Evolutionary conservation across 176 grass and related monocot genomes (phyloP).

Genomic region (Musa beccarii): DNA sequence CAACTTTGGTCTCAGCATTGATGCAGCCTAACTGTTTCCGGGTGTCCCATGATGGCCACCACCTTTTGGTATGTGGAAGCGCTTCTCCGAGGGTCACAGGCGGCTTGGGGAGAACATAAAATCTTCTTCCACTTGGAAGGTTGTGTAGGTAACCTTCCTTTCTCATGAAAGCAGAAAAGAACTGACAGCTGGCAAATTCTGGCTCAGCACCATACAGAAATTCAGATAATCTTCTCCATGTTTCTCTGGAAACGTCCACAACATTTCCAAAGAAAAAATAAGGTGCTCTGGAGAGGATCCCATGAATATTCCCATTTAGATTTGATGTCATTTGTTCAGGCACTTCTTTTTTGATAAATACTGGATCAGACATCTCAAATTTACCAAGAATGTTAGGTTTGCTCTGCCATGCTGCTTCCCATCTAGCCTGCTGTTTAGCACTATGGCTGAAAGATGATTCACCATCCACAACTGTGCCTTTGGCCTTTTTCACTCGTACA

Average conservation of each 20-base stretch:
- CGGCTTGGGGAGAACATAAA: slow-evolving; percentile 34
- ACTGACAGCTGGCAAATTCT: slow-evolving; percentile 54
- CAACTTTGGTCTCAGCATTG: slow-evolving; percentile 19
- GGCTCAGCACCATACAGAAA: slow-evolving; percentile 60
- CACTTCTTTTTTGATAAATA: slow-evolving; percentile 34
- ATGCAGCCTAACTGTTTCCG: slow-evolving; percentile 41
- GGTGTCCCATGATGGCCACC: slow-evolving; percentile 68
- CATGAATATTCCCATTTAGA: slow-evolving; percentile 3
- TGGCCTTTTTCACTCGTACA: slow-evolving; percentile 12
- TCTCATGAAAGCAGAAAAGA: slow-evolving; percentile 51
- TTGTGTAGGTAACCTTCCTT: slow-evolving; percentile 89
- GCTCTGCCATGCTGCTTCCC: not conserved
- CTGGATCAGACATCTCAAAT: slow-evolving; percentile 15
- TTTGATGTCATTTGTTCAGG: slow-evolving; percentile 13
- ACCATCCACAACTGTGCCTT: slow-evolving; percentile 10
- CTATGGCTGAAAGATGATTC: not conserved
- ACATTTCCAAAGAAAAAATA: slow-evolving; percentile 75
- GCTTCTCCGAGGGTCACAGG: slow-evolving; percentile 52
- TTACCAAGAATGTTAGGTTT: not conserved
- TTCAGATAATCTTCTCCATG: slow-evolving; percentile 44
- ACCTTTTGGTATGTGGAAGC: slow-evolving; percentile 39
- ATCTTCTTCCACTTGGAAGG: slow-evolving; percentile 39
- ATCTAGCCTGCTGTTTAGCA: not conserved
- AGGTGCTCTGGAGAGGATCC: slow-evolving; percentile 27
- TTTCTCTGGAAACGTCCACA: slow-evolving; percentile 37